phyloP scores from a whole-genome alignment of 768 basidiomycete genomes.

The Auriculariales sp. region DNA sequence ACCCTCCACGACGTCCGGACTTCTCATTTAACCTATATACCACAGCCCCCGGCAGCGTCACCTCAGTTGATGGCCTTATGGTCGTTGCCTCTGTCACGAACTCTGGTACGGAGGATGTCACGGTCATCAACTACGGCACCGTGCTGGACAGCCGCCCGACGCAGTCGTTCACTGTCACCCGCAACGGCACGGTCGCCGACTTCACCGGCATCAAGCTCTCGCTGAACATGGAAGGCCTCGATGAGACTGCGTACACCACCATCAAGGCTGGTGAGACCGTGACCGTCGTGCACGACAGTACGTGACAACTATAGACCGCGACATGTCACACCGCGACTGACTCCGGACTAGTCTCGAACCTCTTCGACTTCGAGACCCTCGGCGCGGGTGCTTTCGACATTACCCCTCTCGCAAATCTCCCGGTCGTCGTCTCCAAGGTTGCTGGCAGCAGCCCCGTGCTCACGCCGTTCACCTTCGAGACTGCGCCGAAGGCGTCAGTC shows the following conservation, averaged over 20 bases:
- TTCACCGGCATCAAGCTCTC: slow-evolving; percentile 31
- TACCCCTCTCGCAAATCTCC: slow-evolving; percentile 24
- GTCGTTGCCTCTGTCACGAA: slow-evolving; percentile 29
- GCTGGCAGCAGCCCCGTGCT: neutral
- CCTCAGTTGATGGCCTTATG: slow-evolving; percentile 24
- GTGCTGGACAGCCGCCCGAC: slow-evolving; percentile 29
- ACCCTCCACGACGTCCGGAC: no score
- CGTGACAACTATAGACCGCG: neutral
- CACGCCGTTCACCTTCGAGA: slow-evolving; percentile 14
- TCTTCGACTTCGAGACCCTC: slow-evolving; percentile 27
- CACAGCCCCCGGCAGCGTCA: slow-evolving; percentile 11
- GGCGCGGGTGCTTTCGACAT: slow-evolving; percentile 28
- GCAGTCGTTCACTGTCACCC: slow-evolving; percentile 28
- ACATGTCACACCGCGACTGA: neutral
- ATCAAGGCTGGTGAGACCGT: slow-evolving; percentile 27
- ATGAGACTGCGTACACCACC: slow-evolving; percentile 24
- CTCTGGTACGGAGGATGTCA: slow-evolving; percentile 23
- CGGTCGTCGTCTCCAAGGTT: slow-evolving; percentile 13
- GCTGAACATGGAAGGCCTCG: slow-evolving; percentile 17
- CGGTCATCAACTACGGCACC: slow-evolving; percentile 32
- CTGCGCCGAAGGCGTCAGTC: slow-evolving; percentile 18
- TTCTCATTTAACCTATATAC: neutral
- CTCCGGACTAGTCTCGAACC: slow-evolving; percentile 24
- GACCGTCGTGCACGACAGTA: slow-evolving; percentile 25
- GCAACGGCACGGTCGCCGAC: slow-evolving; percentile 21